phyloP scores from a whole-genome alignment of 2,329 filamentous ascomycete species.

The Aspergillus sp. region DNA sequence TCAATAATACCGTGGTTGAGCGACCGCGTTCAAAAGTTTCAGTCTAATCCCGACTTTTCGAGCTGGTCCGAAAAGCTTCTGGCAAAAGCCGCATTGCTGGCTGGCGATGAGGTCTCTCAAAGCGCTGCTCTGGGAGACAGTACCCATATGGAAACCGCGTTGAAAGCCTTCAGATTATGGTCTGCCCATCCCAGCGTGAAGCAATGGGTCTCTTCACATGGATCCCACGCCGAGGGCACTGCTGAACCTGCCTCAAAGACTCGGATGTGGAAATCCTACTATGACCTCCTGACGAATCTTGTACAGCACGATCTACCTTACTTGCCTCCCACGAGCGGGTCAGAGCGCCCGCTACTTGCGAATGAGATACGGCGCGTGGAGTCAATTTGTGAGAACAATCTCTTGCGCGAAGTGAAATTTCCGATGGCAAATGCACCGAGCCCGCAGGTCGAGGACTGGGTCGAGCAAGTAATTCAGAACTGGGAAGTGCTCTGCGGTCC shows the following conservation, averaged over 20 bases:
- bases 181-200: conserved; percentile 30
- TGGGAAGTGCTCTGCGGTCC: conserved; percentile 75
- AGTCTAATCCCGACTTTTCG: conserved; percentile 55
- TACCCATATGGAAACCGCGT: conserved; percentile 27
- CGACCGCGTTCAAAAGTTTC: conserved; percentile 24
- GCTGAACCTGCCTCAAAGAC: conserved; percentile 17
- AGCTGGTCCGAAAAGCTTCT: conserved; percentile 73
- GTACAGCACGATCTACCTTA: conserved; percentile 48
- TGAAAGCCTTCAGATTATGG: conserved; percentile 42
- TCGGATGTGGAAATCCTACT: conserved; percentile 77
- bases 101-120: conserved; percentile 42
- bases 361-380: conserved; percentile 74
- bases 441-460: conserved; percentile 71
- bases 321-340: conserved; percentile 17
- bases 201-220: conserved; percentile 13
- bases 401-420: conserved; percentile 72
- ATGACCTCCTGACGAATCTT: conserved; percentile 66
- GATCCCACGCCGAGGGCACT: conserved; percentile 11
- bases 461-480: conserved; percentile 69
- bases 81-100: conserved; percentile 64
- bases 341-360: conserved; percentile 55
- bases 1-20: conserved; percentile 55
- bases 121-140: conserved; percentile 13
- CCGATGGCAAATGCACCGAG: conserved; percentile 74
- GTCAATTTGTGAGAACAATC: conserved; percentile 63